Base-by-base conservation (phyloP, 495 filamentous ascomycete genomes). In the Penicillium coffeae region DNA sequence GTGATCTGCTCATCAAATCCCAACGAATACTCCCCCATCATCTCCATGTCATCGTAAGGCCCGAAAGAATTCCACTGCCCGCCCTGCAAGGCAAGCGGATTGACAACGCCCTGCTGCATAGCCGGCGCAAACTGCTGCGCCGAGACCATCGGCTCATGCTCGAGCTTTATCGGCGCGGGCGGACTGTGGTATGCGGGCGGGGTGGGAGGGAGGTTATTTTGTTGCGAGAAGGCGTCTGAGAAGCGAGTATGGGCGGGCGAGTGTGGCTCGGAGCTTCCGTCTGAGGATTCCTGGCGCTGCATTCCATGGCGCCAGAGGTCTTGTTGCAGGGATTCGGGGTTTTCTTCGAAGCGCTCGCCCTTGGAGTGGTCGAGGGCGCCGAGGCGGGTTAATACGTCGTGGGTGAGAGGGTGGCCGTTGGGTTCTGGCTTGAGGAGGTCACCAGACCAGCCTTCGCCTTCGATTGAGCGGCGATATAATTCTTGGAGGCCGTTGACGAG, bases 391-490 rank as follows among this genome's bases (percentile, higher is more conserved):
- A 86, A 71, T 8, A 86, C 74, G 51, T 86, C 81, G 65, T 86
- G 83, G 1, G 80, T 86, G 20, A 83, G 76, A 4, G 83, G 83
- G 50, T 82, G 75, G 4, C 83, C 83, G 40, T 74, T 77, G 16
- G 70, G 47, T 42, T 76, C 72, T 51, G 70, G 70, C 53, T 74
- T 69, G 53, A 85, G 59, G 6, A 59, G 72, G 10, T 74, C 67
- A 16, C 82, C 83, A 1, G 67, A 62, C 83, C 83, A 86, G 32
- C 68, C 65, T 52, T 79, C 68, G 33, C 76, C 73, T 20, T 66
- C 69, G 21, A 63, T 62, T 18, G 74, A 54, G 22, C 76, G 78
- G 42, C 69, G 69, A 57, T 85, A 86, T 27, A 84, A 57, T 62
- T 84, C 77, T 52, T 82, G 79, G 1, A 85, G 68, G 21, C 74